Evolutionary conservation across 2,329 filamentous ascomycete genomes (phyloP), one percentile per base, ranked within the genome.

Genomic region (Monosporascus sp.): DNA sequence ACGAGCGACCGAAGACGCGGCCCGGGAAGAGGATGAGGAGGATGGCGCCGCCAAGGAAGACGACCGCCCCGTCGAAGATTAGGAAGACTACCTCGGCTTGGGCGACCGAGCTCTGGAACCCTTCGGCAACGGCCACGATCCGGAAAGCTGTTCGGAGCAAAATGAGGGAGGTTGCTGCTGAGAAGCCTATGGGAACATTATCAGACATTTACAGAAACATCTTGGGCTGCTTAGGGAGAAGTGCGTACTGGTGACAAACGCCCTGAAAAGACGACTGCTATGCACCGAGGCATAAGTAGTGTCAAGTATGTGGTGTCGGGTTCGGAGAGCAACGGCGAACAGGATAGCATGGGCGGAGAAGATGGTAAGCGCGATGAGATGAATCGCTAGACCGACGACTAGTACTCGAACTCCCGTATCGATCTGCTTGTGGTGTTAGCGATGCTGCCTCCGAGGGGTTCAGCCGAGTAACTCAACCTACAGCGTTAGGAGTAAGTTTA

Each of bases 301-400:
- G 55, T 79, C 73, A 8, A 76, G 64, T 15, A 63, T 58, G 31
- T 72, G 68, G 37, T 66, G 67, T 17, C 70, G 69, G 15, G 68
- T 71, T 48, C 67, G 67, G 7, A 78, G 58, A 37, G 66, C 65
- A 37, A 73, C 59, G 15, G 70, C 69, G 43, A 79, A 77, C 57
- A 76, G 48, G 70, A 68, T 53, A 70, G 74, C 51, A 67, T 65
- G 20, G 22, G 60, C 63, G 18, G 73, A 64, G 52, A 75, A 76
- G 11, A 70, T 58, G 28, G 72, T 47, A 9, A 80, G 63, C 5
- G 72, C 68, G 5, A 66, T 52, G 2, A 73, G 62, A 55, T 80
- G 78, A 20, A 81, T 63, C 2, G 64, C 72, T 14, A 81, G 58
- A 7, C 78, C 78, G 2, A 66, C 71, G 7, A 76, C 65, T n/a